A percentile compares a stretch with the other conserved stretches of the same genome.
Conservation (phyloP, 345 rosid genomes). For the Populus ilicifolia region DNA sequence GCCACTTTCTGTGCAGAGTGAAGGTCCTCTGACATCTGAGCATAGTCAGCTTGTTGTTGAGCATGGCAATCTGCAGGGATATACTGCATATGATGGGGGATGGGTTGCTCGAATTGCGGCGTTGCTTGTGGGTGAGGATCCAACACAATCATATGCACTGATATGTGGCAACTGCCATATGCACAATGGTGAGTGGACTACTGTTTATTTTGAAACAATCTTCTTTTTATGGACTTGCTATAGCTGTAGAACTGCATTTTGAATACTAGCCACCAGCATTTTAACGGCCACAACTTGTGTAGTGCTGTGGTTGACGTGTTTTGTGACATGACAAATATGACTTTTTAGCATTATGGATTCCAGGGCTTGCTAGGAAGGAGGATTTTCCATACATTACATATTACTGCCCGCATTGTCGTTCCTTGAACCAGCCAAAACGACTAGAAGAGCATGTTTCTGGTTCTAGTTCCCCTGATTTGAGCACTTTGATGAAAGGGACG, state of each 20-base stretch:
- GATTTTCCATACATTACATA: constrained; percentile 75
- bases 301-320: not conserved
- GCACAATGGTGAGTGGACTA: constrained; percentile 74
- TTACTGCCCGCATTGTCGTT: constrained; percentile 86
- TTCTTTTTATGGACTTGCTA: not conserved
- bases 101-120: constrained; percentile 95
- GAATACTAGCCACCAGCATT: not conserved
- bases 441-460: constrained; percentile 20
- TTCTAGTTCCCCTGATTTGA: constrained; percentile 26
- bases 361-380: constrained; percentile 92
- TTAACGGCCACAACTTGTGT: not conserved
- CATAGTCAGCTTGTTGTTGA: constrained; percentile 57
- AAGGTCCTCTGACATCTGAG: constrained; percentile 39
- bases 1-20: constrained; percentile 31
- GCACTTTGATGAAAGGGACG: constrained; percentile 17
- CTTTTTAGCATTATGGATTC: not conserved
- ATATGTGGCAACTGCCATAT: constrained; percentile 90
- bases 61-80: constrained; percentile 56
- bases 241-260: not conserved
- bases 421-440: constrained; percentile 64
- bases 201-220: not conserved
- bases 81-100: constrained; percentile 52
- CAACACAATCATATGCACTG: constrained; percentile 83
- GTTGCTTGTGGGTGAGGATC: constrained; percentile 94
- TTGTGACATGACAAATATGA: not conserved